Conservation (phyloP, 2,329 filamentous ascomycete species). For the Parafenestella ontariensis region DNA sequence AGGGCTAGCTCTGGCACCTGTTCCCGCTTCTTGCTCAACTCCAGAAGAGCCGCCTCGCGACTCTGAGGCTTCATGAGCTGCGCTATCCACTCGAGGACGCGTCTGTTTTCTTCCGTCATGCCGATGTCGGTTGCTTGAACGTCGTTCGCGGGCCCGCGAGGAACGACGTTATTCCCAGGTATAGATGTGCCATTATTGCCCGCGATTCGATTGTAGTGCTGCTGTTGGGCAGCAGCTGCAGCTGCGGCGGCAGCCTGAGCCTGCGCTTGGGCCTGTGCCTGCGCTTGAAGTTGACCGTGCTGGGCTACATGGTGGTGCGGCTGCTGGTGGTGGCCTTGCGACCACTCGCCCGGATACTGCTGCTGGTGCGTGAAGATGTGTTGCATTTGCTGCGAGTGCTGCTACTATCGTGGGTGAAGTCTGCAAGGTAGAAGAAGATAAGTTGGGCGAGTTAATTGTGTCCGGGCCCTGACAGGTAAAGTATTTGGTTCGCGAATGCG, state of each 20-base stretch:
- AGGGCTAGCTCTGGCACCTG: slow-evolving; percentile 95
- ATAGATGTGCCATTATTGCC: slow-evolving; percentile 65
- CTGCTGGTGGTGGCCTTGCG: slow-evolving; percentile 57
- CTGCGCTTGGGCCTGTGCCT: slow-evolving; percentile 56
- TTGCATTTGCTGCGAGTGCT: slow-evolving; percentile 55
- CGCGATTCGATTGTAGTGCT: slow-evolving; percentile 77
- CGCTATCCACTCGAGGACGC: slow-evolving; percentile 91
- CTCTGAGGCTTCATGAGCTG: slow-evolving; percentile 88
- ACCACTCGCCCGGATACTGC: slow-evolving; percentile 62
- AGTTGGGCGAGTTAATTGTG: slow-evolving; percentile 8
- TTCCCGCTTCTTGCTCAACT: slow-evolving; percentile 98
- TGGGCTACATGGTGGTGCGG: slow-evolving; percentile 50
- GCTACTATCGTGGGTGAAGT: slow-evolving; percentile 8
- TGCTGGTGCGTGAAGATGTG: slow-evolving; percentile 70
- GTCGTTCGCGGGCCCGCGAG: slow-evolving; percentile 50
- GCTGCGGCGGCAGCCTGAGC: slow-evolving; percentile 60
- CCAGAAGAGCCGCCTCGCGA: slow-evolving; percentile 87
- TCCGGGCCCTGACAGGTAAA: slow-evolving; percentile 7
- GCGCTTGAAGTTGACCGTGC: slow-evolving; percentile 48
- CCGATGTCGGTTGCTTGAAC: slow-evolving; percentile 49
- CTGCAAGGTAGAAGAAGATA: not conserved
- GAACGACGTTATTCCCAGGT: slow-evolving; percentile 45
- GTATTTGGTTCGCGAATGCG: slow-evolving; percentile 13
- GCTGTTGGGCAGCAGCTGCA: slow-evolving; percentile 56
- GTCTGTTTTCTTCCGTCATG: slow-evolving; percentile 87